Conservation (phyloP, 73 alveolate species). For the Tetrahymena elliotti region DNA sequence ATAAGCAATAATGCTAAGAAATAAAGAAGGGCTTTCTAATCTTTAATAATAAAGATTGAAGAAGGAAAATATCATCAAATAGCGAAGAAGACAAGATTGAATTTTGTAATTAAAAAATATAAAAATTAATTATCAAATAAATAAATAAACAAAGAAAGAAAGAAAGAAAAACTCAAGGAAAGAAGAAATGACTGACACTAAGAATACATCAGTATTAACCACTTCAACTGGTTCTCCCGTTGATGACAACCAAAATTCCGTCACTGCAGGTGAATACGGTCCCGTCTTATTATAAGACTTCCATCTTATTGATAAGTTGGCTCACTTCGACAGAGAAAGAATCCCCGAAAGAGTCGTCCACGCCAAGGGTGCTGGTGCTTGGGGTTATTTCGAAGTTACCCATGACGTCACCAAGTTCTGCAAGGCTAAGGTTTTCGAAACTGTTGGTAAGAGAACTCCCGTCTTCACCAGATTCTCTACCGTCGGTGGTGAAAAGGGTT, state of each 20-base stretch:
- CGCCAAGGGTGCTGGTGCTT: conserved; percentile 93
- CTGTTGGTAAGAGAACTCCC: conserved; percentile 83
- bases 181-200: conserved; percentile 21
- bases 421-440: conserved; percentile 72
- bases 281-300: conserved; percentile 69
- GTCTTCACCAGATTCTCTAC: conserved; percentile 76
- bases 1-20: too few relatives aligned
- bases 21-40: not conserved
- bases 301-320: conserved; percentile 77
- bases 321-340: conserved; percentile 88
- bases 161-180: not conserved
- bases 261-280: conserved; percentile 85
- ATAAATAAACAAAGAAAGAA: not conserved
- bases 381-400: conserved; percentile 85
- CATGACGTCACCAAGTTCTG: conserved; percentile 77
- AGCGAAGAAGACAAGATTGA: not conserved
- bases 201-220: conserved; percentile 56
- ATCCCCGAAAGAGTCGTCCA: conserved; percentile 94
- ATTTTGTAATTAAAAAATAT: not conserved
- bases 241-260: conserved; percentile 73
- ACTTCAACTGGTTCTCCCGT: conserved; percentile 75
- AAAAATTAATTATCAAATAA: not conserved
- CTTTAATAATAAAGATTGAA: not conserved
- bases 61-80: not conserved
- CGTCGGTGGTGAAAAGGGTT: conserved; percentile 83